These are phyloP conservation scores for Microstegium vimineum DNA, from an alignment of 176 grass and related monocot species.

Conservation along the genomic window DNA sequence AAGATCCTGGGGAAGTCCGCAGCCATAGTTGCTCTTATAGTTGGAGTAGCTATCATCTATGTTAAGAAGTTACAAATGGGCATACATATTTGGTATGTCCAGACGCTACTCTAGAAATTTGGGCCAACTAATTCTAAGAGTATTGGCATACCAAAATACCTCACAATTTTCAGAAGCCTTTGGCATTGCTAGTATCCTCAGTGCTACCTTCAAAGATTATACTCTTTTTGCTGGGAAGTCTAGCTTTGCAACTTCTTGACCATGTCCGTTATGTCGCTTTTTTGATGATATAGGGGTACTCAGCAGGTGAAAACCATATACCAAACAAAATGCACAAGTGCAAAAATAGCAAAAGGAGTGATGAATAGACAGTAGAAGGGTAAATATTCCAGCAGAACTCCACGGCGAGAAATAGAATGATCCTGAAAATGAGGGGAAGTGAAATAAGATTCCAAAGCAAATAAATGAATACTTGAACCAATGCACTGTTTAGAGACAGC, in stretches of 20 bases:
- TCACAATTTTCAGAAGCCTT: conserved; percentile 3
- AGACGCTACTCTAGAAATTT: neutral
- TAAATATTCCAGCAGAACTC: conserved; percentile 96
- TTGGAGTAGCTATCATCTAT: neutral
- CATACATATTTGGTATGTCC: neutral
- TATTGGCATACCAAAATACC: neutral
- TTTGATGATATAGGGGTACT: conserved; percentile 44
- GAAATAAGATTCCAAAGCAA: conserved; percentile 11
- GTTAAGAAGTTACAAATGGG: conserved; percentile 3
- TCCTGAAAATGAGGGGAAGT: conserved; percentile 31
- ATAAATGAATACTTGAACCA: neutral
- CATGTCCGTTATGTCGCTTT: conserved; percentile 26
- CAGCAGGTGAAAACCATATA: conserved; percentile 59
- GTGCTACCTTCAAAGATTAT: neutral
- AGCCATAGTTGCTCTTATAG: neutral
- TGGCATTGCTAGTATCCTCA: neutral
- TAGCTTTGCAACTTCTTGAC: conserved; percentile 11
- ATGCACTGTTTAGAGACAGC: neutral
- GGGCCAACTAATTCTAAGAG: neutral
- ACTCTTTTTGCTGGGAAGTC: neutral
- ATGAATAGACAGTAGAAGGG: conserved; percentile 86
- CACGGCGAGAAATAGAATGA: conserved; percentile 66
- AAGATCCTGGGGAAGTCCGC: neutral
- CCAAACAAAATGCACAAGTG: conserved; percentile 69
- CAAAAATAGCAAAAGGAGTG: conserved; percentile 55